Conservation (phyloP, 495 filamentous ascomycete genomes). For the Xylaria telfairii region DNA sequence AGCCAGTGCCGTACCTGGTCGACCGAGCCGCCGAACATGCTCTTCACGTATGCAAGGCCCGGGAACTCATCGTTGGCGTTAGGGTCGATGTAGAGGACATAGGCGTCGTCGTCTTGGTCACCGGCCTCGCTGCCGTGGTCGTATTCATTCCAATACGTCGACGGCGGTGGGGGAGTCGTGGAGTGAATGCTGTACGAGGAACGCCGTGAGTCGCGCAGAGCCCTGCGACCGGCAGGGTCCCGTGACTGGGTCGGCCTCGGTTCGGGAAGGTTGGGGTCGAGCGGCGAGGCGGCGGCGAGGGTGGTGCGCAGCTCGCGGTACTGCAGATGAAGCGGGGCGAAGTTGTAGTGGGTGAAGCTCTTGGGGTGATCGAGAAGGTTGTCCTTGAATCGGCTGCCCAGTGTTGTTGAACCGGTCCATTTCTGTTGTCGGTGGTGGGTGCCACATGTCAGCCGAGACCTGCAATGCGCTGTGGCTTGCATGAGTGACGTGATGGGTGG, state of each 20-base stretch:
- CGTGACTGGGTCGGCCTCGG: constrained; percentile 24
- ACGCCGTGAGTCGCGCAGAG: constrained; percentile 31
- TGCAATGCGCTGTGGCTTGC: constrained; percentile 14
- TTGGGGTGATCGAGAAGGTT: constrained; percentile 62
- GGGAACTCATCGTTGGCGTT: constrained; percentile 55
- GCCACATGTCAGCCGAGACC: constrained; percentile 25
- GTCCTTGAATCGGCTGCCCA: constrained; percentile 64
- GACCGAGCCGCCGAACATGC: constrained; percentile 50
- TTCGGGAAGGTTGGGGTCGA: constrained; percentile 26
- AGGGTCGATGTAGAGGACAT: constrained; percentile 64
- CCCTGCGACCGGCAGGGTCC: constrained; percentile 17
- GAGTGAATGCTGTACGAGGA: constrained; percentile 26
- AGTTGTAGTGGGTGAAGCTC: constrained; percentile 66
- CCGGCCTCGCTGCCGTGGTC: constrained; percentile 65
- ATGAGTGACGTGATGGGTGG: neutral
- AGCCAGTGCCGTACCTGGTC: constrained; percentile 53
- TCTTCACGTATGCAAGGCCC: constrained; percentile 50
- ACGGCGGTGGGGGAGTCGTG: constrained; percentile 13
- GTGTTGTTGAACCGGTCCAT: constrained; percentile 68
- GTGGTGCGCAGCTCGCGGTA: constrained; percentile 61
- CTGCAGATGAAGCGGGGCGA: constrained; percentile 58
- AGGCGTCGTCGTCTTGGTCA: constrained; percentile 51
- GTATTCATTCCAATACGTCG: constrained; percentile 70
- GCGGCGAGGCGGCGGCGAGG: constrained; percentile 51
- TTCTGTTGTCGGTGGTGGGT: constrained; percentile 47